Percentiles rank a stretch among this genome's conserved stretches.
Evolutionary conservation across 2,329 filamentous ascomycete genomes (phyloP).

Genomic region (Botrytis elliptica): DNA sequence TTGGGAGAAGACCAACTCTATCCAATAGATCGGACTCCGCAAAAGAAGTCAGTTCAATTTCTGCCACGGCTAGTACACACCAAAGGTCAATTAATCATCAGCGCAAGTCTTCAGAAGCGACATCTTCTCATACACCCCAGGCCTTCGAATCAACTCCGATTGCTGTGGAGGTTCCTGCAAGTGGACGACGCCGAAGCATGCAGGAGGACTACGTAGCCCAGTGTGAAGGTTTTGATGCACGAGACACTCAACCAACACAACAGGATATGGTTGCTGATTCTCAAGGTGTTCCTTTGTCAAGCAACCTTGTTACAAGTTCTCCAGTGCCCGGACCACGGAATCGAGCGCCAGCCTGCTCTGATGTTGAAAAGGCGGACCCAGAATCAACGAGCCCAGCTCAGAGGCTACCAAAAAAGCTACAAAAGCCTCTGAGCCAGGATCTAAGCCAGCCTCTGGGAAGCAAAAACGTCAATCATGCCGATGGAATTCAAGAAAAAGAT

Average conservation of each 20-base stretch:
- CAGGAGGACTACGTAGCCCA: slow-evolving; percentile 36
- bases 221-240: slow-evolving; percentile 31
- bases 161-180: slow-evolving; percentile 33
- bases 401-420: neutral
- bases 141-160: neutral
- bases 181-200: slow-evolving; percentile 29
- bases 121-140: neutral
- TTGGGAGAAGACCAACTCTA: neutral
- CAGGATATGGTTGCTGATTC: slow-evolving; percentile 36
- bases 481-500: neutral
- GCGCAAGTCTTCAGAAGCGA: neutral
- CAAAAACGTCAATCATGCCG: neutral
- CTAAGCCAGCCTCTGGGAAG: no score
- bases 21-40: neutral
- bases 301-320: slow-evolving; percentile 9
- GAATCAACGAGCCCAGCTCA: slow-evolving; percentile 8
- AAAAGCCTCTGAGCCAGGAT: no score
- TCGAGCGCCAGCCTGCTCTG: no score
- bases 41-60: neutral
- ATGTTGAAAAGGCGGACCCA: neutral
- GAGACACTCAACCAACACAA: slow-evolving; percentile 30
- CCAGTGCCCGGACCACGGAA: neutral
- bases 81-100: neutral
- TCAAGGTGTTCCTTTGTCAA: slow-evolving; percentile 24
- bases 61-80: neutral